Percentiles rank a stretch among this genome's conserved stretches.
Conservation (phyloP, 495 filamentous ascomycete genomes). For the Penicillium riverlandense region DNA sequence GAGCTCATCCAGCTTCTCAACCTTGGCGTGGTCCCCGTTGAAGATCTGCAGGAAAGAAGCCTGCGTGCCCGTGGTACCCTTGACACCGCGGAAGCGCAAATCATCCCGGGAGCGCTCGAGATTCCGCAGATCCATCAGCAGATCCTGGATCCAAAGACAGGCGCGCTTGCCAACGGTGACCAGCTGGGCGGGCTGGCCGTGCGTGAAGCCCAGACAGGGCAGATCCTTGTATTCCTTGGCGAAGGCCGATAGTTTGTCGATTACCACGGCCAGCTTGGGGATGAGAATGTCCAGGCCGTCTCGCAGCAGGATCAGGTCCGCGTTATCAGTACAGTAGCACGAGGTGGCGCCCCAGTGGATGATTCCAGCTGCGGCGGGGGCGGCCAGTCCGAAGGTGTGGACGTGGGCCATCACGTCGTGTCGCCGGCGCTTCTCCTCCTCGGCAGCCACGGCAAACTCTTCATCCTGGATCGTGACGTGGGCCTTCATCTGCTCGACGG, state of each 20-base stretch:
- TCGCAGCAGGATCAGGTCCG: conserved; percentile 77
- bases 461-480: conserved; percentile 68
- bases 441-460: conserved; percentile 68
- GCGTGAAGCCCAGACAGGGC: conserved; percentile 69
- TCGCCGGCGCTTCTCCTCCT: conserved; percentile 72
- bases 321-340: conserved; percentile 75
- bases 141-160: conserved; percentile 79
- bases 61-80: conserved; percentile 73
- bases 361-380: conserved; percentile 77
- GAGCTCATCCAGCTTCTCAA: conserved; percentile 64
- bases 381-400: conserved; percentile 62
- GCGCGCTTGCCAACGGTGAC: conserved; percentile 75
- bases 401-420: conserved; percentile 72
- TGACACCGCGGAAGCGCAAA: conserved; percentile 76
- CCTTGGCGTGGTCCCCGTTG: conserved; percentile 68
- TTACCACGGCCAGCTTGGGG: conserved; percentile 78
- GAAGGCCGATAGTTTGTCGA: conserved; percentile 72
- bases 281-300: conserved; percentile 71
- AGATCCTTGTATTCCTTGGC: conserved; percentile 67
- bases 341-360: conserved; percentile 74
- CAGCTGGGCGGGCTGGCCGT: conserved; percentile 70
- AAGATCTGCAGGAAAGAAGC: conserved; percentile 83
- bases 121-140: conserved; percentile 79
- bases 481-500: conserved; percentile 65
- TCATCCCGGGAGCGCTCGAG: conserved; percentile 67